Base-by-base conservation (phyloP, 257 asterid species). In the Marsdenia floribunda region DNA sequence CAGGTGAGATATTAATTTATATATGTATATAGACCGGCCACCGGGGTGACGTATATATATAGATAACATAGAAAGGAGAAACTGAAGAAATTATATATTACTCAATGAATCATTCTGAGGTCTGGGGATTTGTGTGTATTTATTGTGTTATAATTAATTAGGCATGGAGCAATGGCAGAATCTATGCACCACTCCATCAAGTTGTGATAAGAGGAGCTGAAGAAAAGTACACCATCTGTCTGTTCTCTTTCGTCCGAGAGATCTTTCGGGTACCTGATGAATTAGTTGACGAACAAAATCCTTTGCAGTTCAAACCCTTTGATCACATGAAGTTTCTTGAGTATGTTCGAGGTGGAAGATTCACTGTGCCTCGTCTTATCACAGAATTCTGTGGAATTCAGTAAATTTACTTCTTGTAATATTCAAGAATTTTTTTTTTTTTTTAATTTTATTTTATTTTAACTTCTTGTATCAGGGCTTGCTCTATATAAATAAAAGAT, bases 101-200 rank as follows among this genome's bases (percentile, higher is more conserved):
- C 33, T 29, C 1, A 29, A 29, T 29, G 33, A 29, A 29, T 29
- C 33, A 29, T 0, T 0, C 0, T 29, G 33, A 29, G 33, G 0
- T 29, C 33, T 29, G 33, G 33, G 33, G 33, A 29, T 29, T 29
- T 29, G 33, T 29, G 33, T 29, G 33, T 42, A 42, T 42, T 42
- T 4, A 6, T 42, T 42, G 46, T 4, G 46, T 42, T 42, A 11
- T 49, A 11, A 2, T 49, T 49, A 15, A 49, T 49, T 70, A 91
- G 97, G 96, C 92, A 64, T 89, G 97, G 97, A 91, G 97, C 89
- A 89, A 89, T 47, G 77, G 86, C 7, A 86, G 90, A 80, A 88
- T 91, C 79, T 79, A 78, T 52, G 87, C 97, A 14, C 88, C 93
- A 2, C 84, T 72, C 21, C 93, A 91, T 58, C 83, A 80, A 76